Base-by-base conservation (phyloP, 139 green algal genomes). In the Gonium pectorale region DNA sequence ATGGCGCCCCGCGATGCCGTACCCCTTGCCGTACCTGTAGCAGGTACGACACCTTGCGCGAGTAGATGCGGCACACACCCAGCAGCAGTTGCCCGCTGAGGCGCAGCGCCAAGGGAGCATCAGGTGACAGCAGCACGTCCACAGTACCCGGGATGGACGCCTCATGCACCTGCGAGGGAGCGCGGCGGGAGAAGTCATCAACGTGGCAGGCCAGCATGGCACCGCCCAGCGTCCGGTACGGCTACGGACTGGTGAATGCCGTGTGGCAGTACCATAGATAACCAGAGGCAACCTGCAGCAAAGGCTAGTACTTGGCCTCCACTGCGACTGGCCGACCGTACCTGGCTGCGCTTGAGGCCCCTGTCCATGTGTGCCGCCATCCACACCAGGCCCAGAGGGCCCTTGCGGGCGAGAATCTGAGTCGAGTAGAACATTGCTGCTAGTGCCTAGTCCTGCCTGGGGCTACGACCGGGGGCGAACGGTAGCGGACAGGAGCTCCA, bases 81-180 rank as follows among this genome's bases (percentile, higher is more conserved):
- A 99, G 89, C 69, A 99, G 94, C 86, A 99, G 92, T 82, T 99
- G 97, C 1, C 96, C 96, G 11, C 93, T 97, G 60, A 99, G 90
- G 6, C 97, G 88, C 79, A 99, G 91, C 8, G 97, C 96, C 43
- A 99, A 89, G 0, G 97, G 97, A 7, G 93, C 96, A 56, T 98
- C 95, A 11, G 97, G 93, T 73, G 96, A 92, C n/a, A 99, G 94
- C 83, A 99, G 96, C 24, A 93, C 95, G 52, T 99, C 97, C 94
- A 95, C 90, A 67, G 66, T 74, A 83, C 51, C 63, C 31, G 90
- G 83, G n/a, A 95, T 90, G 62, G 86, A 90, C 19, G 81, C 77
- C 38, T 85, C 89, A 22, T 60, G 26, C 1, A 90, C 74, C 86
- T 90, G 67, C n/a, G n/a, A n/a, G n/a, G n/a, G n/a, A n/a, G n/a